Evolutionary conservation across 495 filamentous ascomycete species (phyloP), one percentile per base, ranked within the genome.

Genomic region (Paragyromitra xinjiangensis): DNA sequence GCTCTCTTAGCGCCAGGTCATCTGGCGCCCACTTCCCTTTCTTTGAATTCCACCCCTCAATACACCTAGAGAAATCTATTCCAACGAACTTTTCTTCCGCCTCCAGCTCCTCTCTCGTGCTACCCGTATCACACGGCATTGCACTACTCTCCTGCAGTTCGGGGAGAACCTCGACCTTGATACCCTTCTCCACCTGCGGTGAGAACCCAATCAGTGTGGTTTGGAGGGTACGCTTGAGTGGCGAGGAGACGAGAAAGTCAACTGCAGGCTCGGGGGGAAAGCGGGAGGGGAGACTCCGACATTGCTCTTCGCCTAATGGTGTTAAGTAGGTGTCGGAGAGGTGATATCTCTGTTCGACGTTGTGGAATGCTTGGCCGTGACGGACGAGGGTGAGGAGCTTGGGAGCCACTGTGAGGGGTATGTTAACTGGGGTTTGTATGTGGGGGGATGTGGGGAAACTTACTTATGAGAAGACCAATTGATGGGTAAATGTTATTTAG

Each of bases 291-390:
- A 98, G 90, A 4, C 84, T 81, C 3, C 80, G 82, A 84, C 94
- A 97, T 88, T 98, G 94, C 14, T 88, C 74, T 78, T 90, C 86
- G 81, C 95, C 95, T 3, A 92, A 86, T 4, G 89, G 85, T 14
- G 95, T 97, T 44, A 98, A 89, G 69, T 88, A 84, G 2, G 95
- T 93, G 80, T 98, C 95, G 16, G 81, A 90, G 56, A 97, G 85
- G 81, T 96, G 90, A 85, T 94, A 94, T 53, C 85, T 89, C n/a
- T 81, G 79, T 70, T 78, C 85, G 81, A 97, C 88, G 85, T 98
- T 97, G 87, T 98, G 94, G 81, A 88, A 86, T 83, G 93, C 94
- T 87, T 96, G 87, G 73, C 86, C 83, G 56, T 83, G 83, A 59
- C 78, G 79, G 48, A 81, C 79, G 63, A 81, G 79, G 37, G 79